Evolutionary conservation across 1,284 basidiomycete species (phyloP), one percentile per base, ranked within the genome.

Genomic region (Tremellales sp.): DNA sequence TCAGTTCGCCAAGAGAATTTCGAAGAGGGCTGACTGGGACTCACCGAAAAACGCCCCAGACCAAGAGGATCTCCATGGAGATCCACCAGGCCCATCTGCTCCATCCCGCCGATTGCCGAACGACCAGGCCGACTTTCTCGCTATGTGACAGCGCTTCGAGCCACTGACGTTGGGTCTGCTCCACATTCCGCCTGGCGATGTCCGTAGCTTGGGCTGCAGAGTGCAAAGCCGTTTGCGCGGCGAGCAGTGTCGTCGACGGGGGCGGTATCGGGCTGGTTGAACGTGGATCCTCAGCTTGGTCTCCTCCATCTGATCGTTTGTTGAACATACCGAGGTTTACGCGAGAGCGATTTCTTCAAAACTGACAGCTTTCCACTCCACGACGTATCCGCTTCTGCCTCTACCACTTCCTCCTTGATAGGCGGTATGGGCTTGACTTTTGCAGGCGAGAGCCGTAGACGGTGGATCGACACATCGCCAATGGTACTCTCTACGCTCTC

Each of bases 41-140:
- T 45, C 35, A 65, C 64, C 62, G 45, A 53, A 70, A 68, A 4
- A 70, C 67, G 34, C 60, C 57, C 66, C 66, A 70, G 2, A 66
- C 12, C 22, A 70, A 38, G 21, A 67, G 4, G 4, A 65, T 42
- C 56, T 70, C 63, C 43, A 68, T 33, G 3, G 40, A 24, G 5
- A 57, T 21, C 61, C 61, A 66, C 52, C 60, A 60, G 9, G 48
- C 29, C 61, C 65, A 65, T 0, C 41, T 50, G 6, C 56, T 48
- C 63, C 63, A 63, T 8, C 48, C 33, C 53, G 51, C 55, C 0
- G 53, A 51, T 22, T 46, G 46, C 28, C 40, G 50, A 10, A 57
- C 51, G 1, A 57, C 53, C 16, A 22, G n/a, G 5, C 34, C 46
- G 12, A 37, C 44, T 32, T 38, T 28, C 36, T 27, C 26, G 8